Conservation (phyloP, 225 moss, liverwort and hornwort species). For the Ulota crispa region DNA sequence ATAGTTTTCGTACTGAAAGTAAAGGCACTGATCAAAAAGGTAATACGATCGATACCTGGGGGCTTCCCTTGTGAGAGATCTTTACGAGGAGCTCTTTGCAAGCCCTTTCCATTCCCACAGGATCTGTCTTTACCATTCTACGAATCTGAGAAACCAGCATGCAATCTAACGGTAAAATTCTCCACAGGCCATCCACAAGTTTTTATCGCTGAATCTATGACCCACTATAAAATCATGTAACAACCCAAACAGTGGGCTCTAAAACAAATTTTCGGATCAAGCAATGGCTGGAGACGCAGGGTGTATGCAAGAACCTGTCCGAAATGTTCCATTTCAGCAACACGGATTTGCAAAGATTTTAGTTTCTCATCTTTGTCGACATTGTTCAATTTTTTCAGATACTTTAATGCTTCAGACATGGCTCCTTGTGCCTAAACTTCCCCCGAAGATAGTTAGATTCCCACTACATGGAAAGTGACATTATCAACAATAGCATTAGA, state of each 20-base stretch:
- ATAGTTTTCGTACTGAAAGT: neutral
- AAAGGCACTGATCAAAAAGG: neutral
- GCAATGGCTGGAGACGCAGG: neutral
- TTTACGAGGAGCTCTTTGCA: slow-evolving; percentile 70
- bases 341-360: slow-evolving; percentile 55
- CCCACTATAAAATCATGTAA: neutral
- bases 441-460: slow-evolving; percentile 2
- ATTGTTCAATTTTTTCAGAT: slow-evolving; percentile 52
- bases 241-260: neutral
- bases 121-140: slow-evolving; percentile 74
- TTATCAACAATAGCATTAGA: neutral
- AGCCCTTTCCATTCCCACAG: slow-evolving; percentile 63
- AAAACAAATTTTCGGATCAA: neutral
- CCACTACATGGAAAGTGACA: neutral
- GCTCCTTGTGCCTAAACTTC: slow-evolving; percentile 73
- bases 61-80: slow-evolving; percentile 38
- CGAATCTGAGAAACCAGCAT: slow-evolving; percentile 51
- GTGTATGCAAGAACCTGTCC: slow-evolving; percentile 51
- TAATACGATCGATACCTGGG: slow-evolving; percentile 40
- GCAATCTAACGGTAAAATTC: neutral
- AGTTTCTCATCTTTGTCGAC: slow-evolving; percentile 62
- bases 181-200: neutral
- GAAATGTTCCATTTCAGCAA: slow-evolving; percentile 74
- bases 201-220: neutral
- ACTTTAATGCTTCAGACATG: slow-evolving; percentile 79